Evolutionary conservation across 768 basidiomycete genomes (phyloP).

Genomic region (Russula compacta): DNA sequence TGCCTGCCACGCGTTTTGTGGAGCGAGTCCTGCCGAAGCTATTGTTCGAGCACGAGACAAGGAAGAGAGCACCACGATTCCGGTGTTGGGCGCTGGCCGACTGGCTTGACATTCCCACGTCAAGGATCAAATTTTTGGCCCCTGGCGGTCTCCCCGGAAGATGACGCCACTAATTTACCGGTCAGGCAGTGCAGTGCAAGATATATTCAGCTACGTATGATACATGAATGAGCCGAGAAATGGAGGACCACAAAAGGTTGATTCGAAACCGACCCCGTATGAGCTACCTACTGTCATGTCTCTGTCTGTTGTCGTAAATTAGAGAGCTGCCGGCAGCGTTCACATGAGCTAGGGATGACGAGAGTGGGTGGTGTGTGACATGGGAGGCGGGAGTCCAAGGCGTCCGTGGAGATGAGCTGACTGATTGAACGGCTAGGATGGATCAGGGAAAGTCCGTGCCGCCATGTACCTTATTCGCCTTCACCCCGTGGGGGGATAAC

Average conservation of each 20-base stretch:
- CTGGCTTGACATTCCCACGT: background rate
- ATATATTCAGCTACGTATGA: too few species aligned
- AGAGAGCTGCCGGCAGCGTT: background rate
- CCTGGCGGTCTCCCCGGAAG: background rate
- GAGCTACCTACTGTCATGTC: too few species aligned
- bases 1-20: background rate
- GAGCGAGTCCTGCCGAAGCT: too few species aligned
- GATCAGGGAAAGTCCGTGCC: constrained; percentile 2
- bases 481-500: background rate
- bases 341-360: background rate
- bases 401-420: too few species aligned
- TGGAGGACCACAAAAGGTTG: background rate
- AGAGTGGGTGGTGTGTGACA: background rate
- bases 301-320: too few species aligned
- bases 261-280: background rate
- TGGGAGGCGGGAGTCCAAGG: background rate
- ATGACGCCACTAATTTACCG: background rate
- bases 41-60: background rate
- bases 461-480: background rate
- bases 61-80: background rate
- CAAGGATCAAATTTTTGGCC: background rate
- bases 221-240: background rate
- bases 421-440: background rate
- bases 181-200: too few species aligned
- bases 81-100: background rate